A percentile compares a stretch with the other conserved stretches of the same genome.
These are phyloP conservation scores for Phalaenopsis equestris DNA, from an alignment of 106 monocot species.

Conservation along the genomic window DNA sequence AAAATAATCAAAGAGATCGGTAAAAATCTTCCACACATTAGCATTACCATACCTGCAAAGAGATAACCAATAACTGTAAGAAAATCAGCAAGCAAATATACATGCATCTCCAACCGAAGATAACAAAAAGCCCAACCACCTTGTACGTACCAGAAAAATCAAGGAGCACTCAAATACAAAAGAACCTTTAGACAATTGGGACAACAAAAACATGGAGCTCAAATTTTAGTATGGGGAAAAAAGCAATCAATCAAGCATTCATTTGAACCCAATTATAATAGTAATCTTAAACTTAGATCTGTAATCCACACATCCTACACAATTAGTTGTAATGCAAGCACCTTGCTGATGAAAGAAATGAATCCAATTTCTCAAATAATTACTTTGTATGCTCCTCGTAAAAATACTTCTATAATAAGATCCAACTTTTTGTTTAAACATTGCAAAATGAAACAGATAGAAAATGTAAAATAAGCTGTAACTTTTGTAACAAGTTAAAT, in stretches of 20 bases:
- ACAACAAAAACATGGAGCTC: not conserved
- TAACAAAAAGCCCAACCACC: not conserved
- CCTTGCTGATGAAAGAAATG: not conserved
- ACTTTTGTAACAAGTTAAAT: not conserved
- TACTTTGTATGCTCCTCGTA: no score
- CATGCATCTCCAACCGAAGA: not conserved
- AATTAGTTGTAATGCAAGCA: not conserved
- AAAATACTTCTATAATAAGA: no score
- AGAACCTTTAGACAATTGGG: not conserved
- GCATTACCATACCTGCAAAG: slow-evolving; percentile 56
- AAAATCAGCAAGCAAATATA: not conserved
- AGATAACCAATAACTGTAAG: not conserved
- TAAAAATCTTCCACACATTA: slow-evolving; percentile 73
- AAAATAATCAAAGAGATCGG: slow-evolving; percentile 75
- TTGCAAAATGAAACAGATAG: no score
- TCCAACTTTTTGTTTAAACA: no score
- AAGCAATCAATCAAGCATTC: not conserved
- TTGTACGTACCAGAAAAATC: not conserved
- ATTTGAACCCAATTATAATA: not conserved
- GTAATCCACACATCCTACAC: not conserved
- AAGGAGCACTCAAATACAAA: not conserved
- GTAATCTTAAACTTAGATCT: not conserved
- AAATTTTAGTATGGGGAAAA: not conserved
- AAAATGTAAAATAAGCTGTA: not conserved
- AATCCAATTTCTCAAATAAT: not conserved